These are phyloP conservation scores for Geranium rotundifolium DNA, from an alignment of 345 rosid species.

Conservation along the genomic window DNA sequence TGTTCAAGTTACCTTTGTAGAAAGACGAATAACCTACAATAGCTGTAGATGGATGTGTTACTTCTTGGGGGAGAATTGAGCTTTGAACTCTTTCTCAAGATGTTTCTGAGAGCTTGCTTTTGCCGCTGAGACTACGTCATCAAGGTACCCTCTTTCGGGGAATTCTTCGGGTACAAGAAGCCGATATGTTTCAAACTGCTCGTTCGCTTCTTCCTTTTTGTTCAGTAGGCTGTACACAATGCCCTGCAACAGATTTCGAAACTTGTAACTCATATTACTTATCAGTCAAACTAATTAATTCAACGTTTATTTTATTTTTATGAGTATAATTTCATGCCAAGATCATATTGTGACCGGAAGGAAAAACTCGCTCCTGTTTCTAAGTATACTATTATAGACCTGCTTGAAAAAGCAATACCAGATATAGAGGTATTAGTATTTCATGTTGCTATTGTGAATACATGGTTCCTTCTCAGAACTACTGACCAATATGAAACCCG, in stretches of 20 bases:
- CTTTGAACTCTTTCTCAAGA: constrained; percentile 43
- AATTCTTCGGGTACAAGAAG: constrained; percentile 81
- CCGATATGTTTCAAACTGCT: constrained; percentile 60
- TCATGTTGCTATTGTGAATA: background rate
- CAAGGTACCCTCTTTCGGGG: constrained; percentile 72
- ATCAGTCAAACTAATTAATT: background rate
- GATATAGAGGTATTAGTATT: background rate
- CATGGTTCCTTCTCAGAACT: background rate
- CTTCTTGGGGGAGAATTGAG: constrained; percentile 20
- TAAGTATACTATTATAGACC: background rate
- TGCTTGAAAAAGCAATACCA: background rate
- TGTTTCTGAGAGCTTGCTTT: constrained; percentile 43
- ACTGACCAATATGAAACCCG: background rate
- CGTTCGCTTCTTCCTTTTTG: constrained; percentile 59
- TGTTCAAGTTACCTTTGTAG: no score
- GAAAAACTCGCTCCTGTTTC: no score
- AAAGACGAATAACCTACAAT: no score
- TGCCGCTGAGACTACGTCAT: constrained; percentile 66
- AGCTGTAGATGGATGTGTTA: background rate
- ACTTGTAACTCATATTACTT: background rate
- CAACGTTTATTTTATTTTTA: background rate
- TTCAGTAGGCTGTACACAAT: constrained; percentile 73
- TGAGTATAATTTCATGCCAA: no score
- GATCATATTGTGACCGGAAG: no score
- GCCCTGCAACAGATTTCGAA: constrained; percentile 38